Conservation (phyloP, 2,329 filamentous ascomycete genomes). For the Verticillium dahliae region DNA sequence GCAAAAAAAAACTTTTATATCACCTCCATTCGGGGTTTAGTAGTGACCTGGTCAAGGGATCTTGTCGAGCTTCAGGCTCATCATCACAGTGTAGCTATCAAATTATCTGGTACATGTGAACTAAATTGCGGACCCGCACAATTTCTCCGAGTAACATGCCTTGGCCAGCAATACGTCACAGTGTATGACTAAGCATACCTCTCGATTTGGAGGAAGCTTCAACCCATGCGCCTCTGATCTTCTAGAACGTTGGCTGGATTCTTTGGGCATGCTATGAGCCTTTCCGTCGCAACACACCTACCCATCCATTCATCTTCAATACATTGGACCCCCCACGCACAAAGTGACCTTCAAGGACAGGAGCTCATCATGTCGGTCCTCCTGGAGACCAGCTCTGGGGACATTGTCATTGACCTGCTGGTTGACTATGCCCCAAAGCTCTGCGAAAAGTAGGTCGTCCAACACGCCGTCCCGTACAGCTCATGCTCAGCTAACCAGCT, state of each 20-base stretch:
- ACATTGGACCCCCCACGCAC: not conserved
- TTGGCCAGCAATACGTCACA: not conserved
- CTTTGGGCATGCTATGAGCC: not conserved
- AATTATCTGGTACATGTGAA: too few species aligned
- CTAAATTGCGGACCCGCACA: too few species aligned
- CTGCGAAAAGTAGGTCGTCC: slow-evolving; percentile 78
- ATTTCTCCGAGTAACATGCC: too few species aligned
- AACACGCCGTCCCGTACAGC: slow-evolving; percentile 1
- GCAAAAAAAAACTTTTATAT: not conserved
- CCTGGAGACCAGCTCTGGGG: slow-evolving; percentile 85
- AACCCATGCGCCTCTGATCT: not conserved
- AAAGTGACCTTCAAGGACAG: not conserved
- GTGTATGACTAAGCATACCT: not conserved
- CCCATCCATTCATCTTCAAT: not conserved
- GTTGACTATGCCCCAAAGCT: slow-evolving; percentile 84
- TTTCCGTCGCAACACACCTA: too few species aligned
- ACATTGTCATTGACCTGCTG: slow-evolving; percentile 90
- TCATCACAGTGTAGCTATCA: too few species aligned
- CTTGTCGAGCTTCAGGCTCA: too few species aligned
- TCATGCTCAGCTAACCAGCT: slow-evolving; percentile 40
- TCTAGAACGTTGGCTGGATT: not conserved
- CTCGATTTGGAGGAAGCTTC: not conserved
- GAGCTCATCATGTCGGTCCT: slow-evolving; percentile 71
- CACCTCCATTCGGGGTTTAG: not conserved
- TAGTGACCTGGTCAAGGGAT: not conserved